Evolutionary conservation across 768 basidiomycete genomes (phyloP), one percentile per base, ranked within the genome.

Genomic region (Kwoniella sp.): DNA sequence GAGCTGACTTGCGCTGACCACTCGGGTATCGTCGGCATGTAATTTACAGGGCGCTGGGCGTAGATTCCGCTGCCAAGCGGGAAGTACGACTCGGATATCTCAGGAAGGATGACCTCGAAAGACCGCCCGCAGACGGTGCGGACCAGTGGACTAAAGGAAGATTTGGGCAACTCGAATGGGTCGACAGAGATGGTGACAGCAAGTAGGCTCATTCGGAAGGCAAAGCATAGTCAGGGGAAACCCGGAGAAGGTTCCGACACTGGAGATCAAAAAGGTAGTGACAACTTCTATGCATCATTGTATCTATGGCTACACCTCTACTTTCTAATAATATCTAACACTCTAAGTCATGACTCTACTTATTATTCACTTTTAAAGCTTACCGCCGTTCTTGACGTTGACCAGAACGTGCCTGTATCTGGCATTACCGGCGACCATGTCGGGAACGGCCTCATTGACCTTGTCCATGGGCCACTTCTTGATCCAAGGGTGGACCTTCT

Each of bases 101-200:
- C 50, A 78, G 72, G 10, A 46, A 64, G 5, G 83, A 85, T 50
- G 77, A 82, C 64, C 79, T 78, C 63, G 73, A 74, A 21, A 68
- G 73, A 10, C 61, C 67, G 25, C 63, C 66, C 0, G 65, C 67
- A 5, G 49, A 61, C 7, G 80, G 72, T 8, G 77, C 81, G 0
- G 84, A 85, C 68, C 60, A 62, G 29, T 83, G 81, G 81, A 78
- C 79, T 65, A 75, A 79, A 33, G 79, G 74, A 2, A 81, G 80
- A 52, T 77, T 74, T 9, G 63, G 82, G n/a, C 55, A 65, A 27
- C 80, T 83, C n/a, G 74, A 81, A 65, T 54, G 76, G 40, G 62
- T 64, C 9, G 62, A 64, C 21, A 33, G 22, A 33, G 48, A 49
- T 6, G 48, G 17, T 4, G 48, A 49, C 22, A 22, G 22, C 7